Evolutionary conservation across 2,329 filamentous ascomycete genomes (phyloP), one percentile per base, ranked within the genome.

Genomic region (Diaporthe destruens): DNA sequence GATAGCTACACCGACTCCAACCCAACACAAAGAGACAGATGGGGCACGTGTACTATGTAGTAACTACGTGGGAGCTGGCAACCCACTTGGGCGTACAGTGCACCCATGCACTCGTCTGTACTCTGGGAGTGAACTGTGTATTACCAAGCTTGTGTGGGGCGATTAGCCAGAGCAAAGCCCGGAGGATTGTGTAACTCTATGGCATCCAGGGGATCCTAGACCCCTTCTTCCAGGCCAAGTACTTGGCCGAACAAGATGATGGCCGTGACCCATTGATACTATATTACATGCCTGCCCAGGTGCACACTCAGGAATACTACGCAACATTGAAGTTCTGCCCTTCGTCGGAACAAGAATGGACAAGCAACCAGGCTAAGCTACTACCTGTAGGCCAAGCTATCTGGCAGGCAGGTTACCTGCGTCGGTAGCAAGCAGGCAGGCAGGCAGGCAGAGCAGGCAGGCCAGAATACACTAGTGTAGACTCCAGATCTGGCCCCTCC

Each of bases 401-500:
- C 29, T 29, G 29, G 29, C 29, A 29, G 29, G 29, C 2, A 3
- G 29, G 29, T 29, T 29, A 29, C 2, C 29, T 29, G n/a, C n/a
- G n/a, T n/a, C n/a, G n/a, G n/a, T n/a, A n/a, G n/a, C n/a, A n/a
- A n/a, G n/a, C n/a, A n/a, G n/a, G n/a, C n/a, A n/a, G n/a, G n/a
- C n/a, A n/a, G n/a, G 7, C 29, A 56, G 14, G 54, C 36, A 44
- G 6, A 44, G 42, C 42, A 44, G 42, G 42, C 36, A 39, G 12
- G 36, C 12, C 29, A 56, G n/a, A n/a, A n/a, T n/a, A n/a, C n/a
- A n/a, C n/a, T n/a, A n/a, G n/a, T n/a, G n/a, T n/a, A n/a, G 61
- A n/a, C 61, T 66, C 61, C 47, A 53, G 61, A 39, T 53, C 61
- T 66, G 32, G 44, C 44, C 44, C 61, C 39, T 61, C 57, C 57